Evolutionary conservation across 345 rosid species (phyloP), one percentile per base, ranked within the genome.

Genomic region (Bruguiera parviflora): DNA sequence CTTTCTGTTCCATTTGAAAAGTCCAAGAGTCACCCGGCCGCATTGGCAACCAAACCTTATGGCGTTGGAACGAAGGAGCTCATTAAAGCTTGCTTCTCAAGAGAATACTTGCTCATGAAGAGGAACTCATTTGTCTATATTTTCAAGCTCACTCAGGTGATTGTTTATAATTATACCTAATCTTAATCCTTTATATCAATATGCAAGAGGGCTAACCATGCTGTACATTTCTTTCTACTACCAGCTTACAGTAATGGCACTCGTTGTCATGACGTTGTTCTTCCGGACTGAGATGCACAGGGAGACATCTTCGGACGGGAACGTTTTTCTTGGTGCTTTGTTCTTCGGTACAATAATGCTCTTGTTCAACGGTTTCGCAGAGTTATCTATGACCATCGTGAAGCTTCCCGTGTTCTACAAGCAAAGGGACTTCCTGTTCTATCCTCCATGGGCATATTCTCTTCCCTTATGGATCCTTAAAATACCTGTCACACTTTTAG

Each of bases 321-420:
- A 63, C 39, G 51, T 89, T 43, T 91, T 72, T 65, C 49, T 70
- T 5, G 97, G 98, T n/a, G 88, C 90, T 58, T 74, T 84, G 76
- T 91, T 93, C 85, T 89, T 83, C 66, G 10, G 80, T 21, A 62
- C 85, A 29, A 39, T 68, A 64, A 71, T 75, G 74, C 60, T 84
- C 67, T 80, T 85, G 96, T 86, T 90, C 63, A 92, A 84, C 66
- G 88, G 98, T 20, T 77, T 89, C 84, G 53, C 93, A 1, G 97
- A 93, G 78, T 69, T 93, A 35, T 83, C 92, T 62, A 85, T 93
- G 92, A 86, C 93, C 56, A 83, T 93, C 55, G 82, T 77, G 53
- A 91, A 83, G 74, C 98, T 93, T 81, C 92, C 96, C 6, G 86
- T 90, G 66, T 92, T 92, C 64, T 92, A 84, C 88, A 92, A 90